Evolutionary conservation across 2,329 filamentous ascomycete genomes (phyloP).

Genomic region (Cladosporium velox): DNA sequence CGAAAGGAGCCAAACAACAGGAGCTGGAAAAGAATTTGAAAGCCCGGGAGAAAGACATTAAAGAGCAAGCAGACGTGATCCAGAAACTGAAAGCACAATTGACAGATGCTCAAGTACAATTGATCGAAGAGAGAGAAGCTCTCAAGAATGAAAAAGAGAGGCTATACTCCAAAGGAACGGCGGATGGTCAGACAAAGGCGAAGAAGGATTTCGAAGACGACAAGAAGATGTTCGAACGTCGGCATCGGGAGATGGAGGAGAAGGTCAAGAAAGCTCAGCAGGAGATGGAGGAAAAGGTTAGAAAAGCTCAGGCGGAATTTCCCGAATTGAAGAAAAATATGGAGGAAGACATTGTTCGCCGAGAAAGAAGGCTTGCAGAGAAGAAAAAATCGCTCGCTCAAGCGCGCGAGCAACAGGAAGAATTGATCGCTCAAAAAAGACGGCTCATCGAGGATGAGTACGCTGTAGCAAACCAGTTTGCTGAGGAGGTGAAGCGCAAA

Average conservation of each 20-base stretch:
- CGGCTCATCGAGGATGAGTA: not conserved
- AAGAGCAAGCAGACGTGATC: not conserved
- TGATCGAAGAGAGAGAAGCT: not conserved
- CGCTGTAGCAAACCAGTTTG: not conserved
- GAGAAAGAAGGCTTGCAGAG: not conserved
- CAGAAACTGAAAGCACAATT: not conserved
- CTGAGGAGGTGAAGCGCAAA: constrained; percentile 1
- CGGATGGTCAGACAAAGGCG: not conserved
- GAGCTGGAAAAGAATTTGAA: constrained; percentile 3
- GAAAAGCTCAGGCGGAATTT: not conserved
- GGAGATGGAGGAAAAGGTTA: not conserved
- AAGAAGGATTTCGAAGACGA: not conserved
- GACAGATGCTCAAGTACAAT: not conserved
- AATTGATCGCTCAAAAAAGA: not conserved
- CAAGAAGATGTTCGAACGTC: not conserved
- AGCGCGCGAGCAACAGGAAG: not conserved
- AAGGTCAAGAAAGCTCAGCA: too few relatives aligned
- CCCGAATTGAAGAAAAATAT: not conserved
- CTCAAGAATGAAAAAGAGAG: constrained; percentile 4
- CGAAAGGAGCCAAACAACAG: constrained; percentile 8
- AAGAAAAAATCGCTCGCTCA: not conserved
- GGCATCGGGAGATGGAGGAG: not conserved
- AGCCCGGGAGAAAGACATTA: not conserved
- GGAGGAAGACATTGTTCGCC: not conserved
- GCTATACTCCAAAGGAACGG: not conserved